Evolutionary conservation across 1,284 basidiomycete genomes (phyloP).

Genomic region (Phellinidium pouzarii): DNA sequence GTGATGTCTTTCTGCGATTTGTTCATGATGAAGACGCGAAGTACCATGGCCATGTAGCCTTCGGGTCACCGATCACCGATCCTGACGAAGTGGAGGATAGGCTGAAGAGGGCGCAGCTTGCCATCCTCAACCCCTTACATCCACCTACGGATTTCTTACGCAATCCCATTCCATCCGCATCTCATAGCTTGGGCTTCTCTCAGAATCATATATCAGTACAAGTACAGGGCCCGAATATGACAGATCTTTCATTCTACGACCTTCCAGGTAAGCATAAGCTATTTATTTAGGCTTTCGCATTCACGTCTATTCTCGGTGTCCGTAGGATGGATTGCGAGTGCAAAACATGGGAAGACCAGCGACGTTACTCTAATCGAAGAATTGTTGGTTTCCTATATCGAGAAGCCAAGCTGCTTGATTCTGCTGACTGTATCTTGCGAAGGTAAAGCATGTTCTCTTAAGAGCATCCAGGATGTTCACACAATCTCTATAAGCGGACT

Average conservation of each 20-base stretch:
- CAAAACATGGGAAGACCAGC: constrained; percentile 36
- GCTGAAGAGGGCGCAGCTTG: constrained; percentile 62
- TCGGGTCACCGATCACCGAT: constrained; percentile 48
- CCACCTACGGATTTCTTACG: constrained; percentile 34
- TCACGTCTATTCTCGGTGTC: background rate
- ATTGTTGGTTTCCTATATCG: constrained; percentile 55
- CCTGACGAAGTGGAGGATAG: constrained; percentile 55
- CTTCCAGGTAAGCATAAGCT: constrained; percentile 44
- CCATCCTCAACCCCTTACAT: constrained; percentile 60
- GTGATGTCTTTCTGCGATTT: constrained; percentile 50
- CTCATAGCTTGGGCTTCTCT: constrained; percentile 48
- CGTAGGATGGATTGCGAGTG: constrained; percentile 59
- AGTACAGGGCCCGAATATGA: constrained; percentile 59
- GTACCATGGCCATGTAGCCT: constrained; percentile 36
- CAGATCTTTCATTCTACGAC: constrained; percentile 67
- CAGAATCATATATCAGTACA: constrained; percentile 57
- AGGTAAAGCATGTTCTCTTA: constrained; percentile 36
- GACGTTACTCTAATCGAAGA: constrained; percentile 59
- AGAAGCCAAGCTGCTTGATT: constrained; percentile 59
- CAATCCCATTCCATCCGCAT: constrained; percentile 22
- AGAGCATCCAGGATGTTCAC: background rate
- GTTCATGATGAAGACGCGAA: constrained; percentile 40
- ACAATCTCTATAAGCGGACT: constrained; percentile 46
- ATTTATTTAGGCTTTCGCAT: background rate
- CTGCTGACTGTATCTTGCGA: constrained; percentile 68